Base-by-base conservation (phyloP, 2,329 filamentous ascomycete genomes). In the Emydomyces testavorans region DNA sequence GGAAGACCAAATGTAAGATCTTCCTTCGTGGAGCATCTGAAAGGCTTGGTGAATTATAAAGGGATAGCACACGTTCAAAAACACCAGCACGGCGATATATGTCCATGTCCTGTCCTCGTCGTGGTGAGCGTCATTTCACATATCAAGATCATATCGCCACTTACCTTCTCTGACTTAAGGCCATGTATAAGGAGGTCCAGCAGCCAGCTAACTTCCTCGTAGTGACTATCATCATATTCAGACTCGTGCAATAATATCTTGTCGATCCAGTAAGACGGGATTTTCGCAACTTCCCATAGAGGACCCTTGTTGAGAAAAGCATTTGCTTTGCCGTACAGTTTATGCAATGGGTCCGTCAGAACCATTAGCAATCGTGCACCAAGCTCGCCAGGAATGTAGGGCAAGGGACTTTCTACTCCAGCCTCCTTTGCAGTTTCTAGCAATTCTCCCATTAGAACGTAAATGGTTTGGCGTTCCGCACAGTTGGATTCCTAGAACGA, bases 281-380 rank as follows among this genome's bases (percentile, higher is more conserved):
- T 62, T 38, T 74, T 75, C 23, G 64, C 64, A 8, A 73, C 60
- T 10, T 80, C 74, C 90, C 90, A 96, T 20, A 73, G 65, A 0
- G 90, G 89, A 0, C 80, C 77, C 44, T 80, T 80, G 18, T 85
- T 85, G 29, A 96, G 76, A 62, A 89, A 95, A 4, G 75, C 72
- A 68, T 94, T 94, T 65, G 92, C 70, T 62, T 94, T 94, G 50
- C 80, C 78, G 62, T 94, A 96, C 31, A 95, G 76, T 51, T 78
- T 78, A 60, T 94, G 86, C 13, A 87, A 73, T 0, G 90, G 90
- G 52, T 86, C 81, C 18, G 74, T 76, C 38, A 94, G 68, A 13
- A 94, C 78, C 1, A 75, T 69, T 6, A 94, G 71, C 1, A 81
- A 79, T 54, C 79, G 78, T 39, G 76, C 74, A 6, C 86, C 82